Evolutionary conservation across 345 rosid genomes (phyloP).

Genomic region (Passiflora organensis): DNA sequence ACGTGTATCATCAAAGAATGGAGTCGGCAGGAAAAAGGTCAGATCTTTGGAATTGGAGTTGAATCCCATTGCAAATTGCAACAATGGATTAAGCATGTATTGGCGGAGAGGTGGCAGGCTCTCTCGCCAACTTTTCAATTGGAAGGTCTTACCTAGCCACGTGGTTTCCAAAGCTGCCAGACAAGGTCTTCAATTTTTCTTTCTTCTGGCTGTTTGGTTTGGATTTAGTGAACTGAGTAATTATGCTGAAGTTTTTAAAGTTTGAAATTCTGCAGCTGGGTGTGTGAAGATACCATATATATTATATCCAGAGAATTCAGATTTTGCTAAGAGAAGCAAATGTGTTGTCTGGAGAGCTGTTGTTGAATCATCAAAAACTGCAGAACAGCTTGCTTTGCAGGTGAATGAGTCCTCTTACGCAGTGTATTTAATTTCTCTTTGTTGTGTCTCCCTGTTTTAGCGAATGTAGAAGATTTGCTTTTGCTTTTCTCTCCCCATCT

Average conservation of each 20-base stretch:
- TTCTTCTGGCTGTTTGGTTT: constrained; percentile 13
- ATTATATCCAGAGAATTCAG: constrained; percentile 80
- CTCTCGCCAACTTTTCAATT: constrained; percentile 69
- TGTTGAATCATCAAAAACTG: constrained; percentile 73
- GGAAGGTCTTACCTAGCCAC: constrained; percentile 72
- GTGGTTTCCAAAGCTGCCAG: constrained; percentile 80
- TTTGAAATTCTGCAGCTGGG: constrained; percentile 69
- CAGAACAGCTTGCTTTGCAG: constrained; percentile 88
- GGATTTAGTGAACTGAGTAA: constrained; percentile 18
- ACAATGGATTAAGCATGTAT: constrained; percentile 58
- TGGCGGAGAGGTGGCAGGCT: constrained; percentile 98
- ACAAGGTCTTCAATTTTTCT: constrained; percentile 60
- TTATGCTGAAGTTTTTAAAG: constrained; percentile 37
- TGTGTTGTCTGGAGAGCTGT: constrained; percentile 81
- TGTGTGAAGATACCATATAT: constrained; percentile 60
- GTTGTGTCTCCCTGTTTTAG: not conserved
- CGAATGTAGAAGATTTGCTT: too few relatives aligned
- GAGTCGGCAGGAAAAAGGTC: constrained; percentile 57
- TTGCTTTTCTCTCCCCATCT: too few relatives aligned
- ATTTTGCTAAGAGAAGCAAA: constrained; percentile 79
- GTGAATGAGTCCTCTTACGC: constrained; percentile 26
- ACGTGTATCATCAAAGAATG: constrained; percentile 56
- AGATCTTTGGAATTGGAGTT: constrained; percentile 41
- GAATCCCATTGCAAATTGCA: constrained; percentile 46
- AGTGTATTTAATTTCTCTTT: not conserved